These are phyloP conservation scores for Pulicaria dysenterica DNA, from an alignment of 129 eudicot genomes.

Conservation along the genomic window DNA sequence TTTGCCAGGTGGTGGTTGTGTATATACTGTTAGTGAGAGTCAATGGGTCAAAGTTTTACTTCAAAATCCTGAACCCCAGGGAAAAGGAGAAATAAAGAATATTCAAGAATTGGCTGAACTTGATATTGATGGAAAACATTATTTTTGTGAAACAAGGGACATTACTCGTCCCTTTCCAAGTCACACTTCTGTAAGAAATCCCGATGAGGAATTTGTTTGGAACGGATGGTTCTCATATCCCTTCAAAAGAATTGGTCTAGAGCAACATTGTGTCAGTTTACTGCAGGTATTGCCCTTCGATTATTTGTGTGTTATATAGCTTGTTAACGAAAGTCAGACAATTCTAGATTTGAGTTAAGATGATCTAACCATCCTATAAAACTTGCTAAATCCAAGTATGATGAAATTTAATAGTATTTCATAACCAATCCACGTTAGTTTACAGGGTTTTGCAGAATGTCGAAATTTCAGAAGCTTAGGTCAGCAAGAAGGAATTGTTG, in stretches of 20 bases:
- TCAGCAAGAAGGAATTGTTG: slow-evolving; percentile 89
- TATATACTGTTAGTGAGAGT: slow-evolving; percentile 79
- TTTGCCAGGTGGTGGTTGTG: slow-evolving; percentile 91
- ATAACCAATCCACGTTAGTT: slow-evolving; percentile 20
- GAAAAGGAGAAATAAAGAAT: slow-evolving; percentile 89
- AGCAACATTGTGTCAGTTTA: slow-evolving; percentile 76
- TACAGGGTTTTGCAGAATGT: slow-evolving; percentile 92
- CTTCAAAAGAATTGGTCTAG: slow-evolving; percentile 78
- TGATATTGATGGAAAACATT: slow-evolving; percentile 91
- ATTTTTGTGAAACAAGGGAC: slow-evolving; percentile 91
- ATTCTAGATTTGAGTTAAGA: slow-evolving; percentile 10
- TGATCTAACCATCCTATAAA: not conserved
- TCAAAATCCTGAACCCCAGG: slow-evolving; percentile 83
- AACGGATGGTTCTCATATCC: slow-evolving; percentile 85
- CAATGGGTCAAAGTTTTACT: slow-evolving; percentile 84
- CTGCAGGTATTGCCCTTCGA: slow-evolving; percentile 65
- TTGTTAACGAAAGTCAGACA: not conserved
- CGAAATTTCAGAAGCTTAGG: slow-evolving; percentile 89
- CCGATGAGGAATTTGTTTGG: slow-evolving; percentile 99
- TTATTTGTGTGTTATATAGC: slow-evolving; percentile 8
- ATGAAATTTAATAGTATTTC: slow-evolving; percentile 16
- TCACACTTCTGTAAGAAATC: slow-evolving; percentile 55
- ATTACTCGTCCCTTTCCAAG: slow-evolving; percentile 93
- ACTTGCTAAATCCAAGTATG: slow-evolving; percentile 8
- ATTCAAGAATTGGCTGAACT: slow-evolving; percentile 84